Conservation (phyloP, 2,329 filamentous ascomycete genomes). For the Aspergillus sp. region DNA sequence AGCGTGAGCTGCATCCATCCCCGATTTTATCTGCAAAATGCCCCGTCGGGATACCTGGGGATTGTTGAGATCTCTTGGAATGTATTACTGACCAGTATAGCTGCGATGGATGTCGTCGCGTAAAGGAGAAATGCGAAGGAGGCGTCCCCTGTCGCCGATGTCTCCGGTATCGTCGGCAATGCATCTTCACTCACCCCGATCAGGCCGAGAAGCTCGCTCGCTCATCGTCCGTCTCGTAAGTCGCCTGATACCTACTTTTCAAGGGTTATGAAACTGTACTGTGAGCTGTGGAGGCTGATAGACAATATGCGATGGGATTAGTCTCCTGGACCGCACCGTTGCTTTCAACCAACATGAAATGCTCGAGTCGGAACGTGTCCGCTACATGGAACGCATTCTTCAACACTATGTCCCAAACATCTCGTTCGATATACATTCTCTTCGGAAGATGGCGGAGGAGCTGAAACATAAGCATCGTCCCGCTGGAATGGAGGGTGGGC, state of each 20-base stretch:
- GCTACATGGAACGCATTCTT: constrained; percentile 52
- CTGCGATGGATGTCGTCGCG: constrained; percentile 57
- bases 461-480: constrained; percentile 42
- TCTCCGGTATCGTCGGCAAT: constrained; percentile 53
- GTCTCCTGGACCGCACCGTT: constrained; percentile 32
- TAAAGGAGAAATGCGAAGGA: constrained; percentile 60
- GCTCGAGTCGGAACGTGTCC: constrained; percentile 38
- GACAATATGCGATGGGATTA: constrained; percentile 13
- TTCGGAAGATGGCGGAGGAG: constrained; percentile 48
- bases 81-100: constrained; percentile 31
- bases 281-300: neutral
- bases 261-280: neutral
- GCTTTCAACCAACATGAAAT: constrained; percentile 38
- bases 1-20: constrained; percentile 34
- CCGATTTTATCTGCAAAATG: neutral
- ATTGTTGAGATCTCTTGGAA: neutral
- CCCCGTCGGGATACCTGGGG: neutral
- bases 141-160: constrained; percentile 57
- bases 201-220: constrained; percentile 34
- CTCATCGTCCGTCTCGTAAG: constrained; percentile 37
- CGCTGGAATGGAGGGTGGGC: constrained; percentile 27
- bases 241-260: neutral
- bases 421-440: constrained; percentile 44
- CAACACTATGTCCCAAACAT: constrained; percentile 51
- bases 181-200: constrained; percentile 49